Evolutionary conservation across 2,329 filamentous ascomycete genomes (phyloP).

Genomic region (Penicillium sp.): DNA sequence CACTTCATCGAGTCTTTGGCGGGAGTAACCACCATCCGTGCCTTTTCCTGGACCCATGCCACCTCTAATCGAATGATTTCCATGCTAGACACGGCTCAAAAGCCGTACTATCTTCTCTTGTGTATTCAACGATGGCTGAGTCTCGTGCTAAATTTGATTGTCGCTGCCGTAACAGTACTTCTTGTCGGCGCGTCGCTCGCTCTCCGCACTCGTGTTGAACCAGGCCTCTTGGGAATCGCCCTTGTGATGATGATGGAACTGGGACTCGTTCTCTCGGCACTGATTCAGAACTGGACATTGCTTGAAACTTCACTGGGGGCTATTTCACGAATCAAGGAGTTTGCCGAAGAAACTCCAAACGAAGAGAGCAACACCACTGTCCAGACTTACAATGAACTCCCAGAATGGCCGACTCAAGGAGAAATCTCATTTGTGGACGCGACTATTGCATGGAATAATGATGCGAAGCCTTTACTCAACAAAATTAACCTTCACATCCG

Average conservation of each 20-base stretch:
- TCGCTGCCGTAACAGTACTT: conserved; percentile 43
- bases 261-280: conserved; percentile 43
- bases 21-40: conserved; percentile 17
- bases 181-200: conserved; percentile 46
- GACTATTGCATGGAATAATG: conserved; percentile 15
- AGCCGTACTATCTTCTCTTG: conserved; percentile 48
- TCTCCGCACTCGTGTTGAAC: conserved; percentile 33
- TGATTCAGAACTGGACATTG: conserved; percentile 53
- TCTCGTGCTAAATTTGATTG: conserved; percentile 46
- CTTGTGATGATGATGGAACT: conserved; percentile 50
- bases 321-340: conserved; percentile 54
- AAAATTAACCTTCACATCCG: conserved; percentile 26
- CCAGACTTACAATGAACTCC: not conserved
- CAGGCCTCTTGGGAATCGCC: conserved; percentile 48
- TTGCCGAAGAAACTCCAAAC: conserved; percentile 39
- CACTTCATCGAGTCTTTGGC: conserved; percentile 19
- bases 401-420: conserved; percentile 25
- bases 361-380: conserved; percentile 9
- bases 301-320: conserved; percentile 59
- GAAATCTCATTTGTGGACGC: conserved; percentile 20
- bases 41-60: conserved; percentile 12
- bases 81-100: conserved; percentile 44
- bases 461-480: conserved; percentile 21
- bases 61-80: conserved; percentile 6
- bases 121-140: conserved; percentile 48